Conservation (phyloP, 768 basidiomycete genomes). For the Rubroboletus satanas region DNA sequence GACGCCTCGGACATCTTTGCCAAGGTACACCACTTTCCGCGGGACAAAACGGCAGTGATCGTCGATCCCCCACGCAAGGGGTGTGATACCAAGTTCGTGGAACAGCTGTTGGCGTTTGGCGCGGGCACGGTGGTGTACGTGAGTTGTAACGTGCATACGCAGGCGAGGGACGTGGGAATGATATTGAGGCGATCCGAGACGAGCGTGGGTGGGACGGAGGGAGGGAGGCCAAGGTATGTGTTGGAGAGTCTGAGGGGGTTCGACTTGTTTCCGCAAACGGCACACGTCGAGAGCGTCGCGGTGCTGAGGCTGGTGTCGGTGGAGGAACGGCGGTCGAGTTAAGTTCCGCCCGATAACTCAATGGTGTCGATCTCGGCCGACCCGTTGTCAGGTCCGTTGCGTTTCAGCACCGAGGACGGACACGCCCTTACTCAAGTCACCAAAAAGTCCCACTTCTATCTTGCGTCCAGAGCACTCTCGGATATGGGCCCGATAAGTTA, state of each 20-base stretch:
- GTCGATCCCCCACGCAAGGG: slow-evolving; percentile 96
- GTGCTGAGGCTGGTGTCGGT: slow-evolving; percentile 48
- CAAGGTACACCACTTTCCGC: slow-evolving; percentile 61
- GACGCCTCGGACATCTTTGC: slow-evolving; percentile 86
- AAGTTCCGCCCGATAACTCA: not conserved
- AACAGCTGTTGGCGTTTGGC: slow-evolving; percentile 70
- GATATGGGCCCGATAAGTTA: not conserved
- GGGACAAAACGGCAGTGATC: slow-evolving; percentile 61
- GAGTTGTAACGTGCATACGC: slow-evolving; percentile 93
- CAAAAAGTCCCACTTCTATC: no score
- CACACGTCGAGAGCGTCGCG: slow-evolving; percentile 85
- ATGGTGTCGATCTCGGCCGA: not conserved
- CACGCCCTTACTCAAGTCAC: no score
- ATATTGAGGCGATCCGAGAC: slow-evolving; percentile 47
- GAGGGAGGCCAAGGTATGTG: slow-evolving; percentile 53
- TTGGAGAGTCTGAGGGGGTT: slow-evolving; percentile 85
- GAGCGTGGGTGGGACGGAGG: slow-evolving; percentile 34
- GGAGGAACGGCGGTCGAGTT: not conserved
- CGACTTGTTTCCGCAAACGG: slow-evolving; percentile 95
- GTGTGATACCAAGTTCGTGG: slow-evolving; percentile 74
- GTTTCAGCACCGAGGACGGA: no score
- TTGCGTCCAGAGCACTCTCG: not conserved
- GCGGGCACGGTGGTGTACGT: slow-evolving; percentile 79
- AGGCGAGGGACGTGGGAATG: slow-evolving; percentile 82
- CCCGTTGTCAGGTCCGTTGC: no score